Evolutionary conservation across 306 rosid species (phyloP).

Genomic region (Ormosia semicastrata): DNA sequence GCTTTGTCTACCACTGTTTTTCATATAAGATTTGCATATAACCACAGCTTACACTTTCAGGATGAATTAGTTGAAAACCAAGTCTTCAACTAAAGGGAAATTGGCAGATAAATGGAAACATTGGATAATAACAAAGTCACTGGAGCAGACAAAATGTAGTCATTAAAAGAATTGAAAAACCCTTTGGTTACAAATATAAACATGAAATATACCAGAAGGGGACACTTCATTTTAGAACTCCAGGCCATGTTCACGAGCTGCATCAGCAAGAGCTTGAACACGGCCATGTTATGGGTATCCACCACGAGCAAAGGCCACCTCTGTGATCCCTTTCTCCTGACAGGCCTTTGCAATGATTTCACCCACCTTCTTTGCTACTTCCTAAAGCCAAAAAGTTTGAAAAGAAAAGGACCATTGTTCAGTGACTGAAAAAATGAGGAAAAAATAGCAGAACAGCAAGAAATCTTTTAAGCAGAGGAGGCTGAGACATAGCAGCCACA

Average conservation of each 20-base stretch:
- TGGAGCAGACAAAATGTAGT: constrained; percentile 15
- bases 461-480: neutral
- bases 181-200: constrained; percentile 13
- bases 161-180: constrained; percentile 5
- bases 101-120: no score
- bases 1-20: neutral
- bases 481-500: neutral
- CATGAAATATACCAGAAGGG: constrained; percentile 20
- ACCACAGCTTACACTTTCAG: neutral
- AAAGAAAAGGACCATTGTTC: constrained; percentile 13
- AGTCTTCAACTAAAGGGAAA: no score
- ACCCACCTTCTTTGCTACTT: constrained; percentile 89
- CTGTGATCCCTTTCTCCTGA: constrained; percentile 87
- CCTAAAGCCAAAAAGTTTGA: constrained; percentile 49
- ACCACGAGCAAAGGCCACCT: constrained; percentile 92
- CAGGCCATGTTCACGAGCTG: constrained; percentile 91
- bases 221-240: constrained; percentile 48
- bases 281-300: constrained; percentile 98
- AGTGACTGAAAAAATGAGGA: neutral
- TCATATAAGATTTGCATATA: neutral
- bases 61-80: no score
- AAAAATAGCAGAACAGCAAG: neutral
- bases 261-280: constrained; percentile 78
- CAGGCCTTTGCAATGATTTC: constrained; percentile 87
- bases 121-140: neutral